A percentile compares a stretch with the other conserved stretches of the same genome.
Conservation (phyloP, 306 rosid species). For the Senna tora region DNA sequence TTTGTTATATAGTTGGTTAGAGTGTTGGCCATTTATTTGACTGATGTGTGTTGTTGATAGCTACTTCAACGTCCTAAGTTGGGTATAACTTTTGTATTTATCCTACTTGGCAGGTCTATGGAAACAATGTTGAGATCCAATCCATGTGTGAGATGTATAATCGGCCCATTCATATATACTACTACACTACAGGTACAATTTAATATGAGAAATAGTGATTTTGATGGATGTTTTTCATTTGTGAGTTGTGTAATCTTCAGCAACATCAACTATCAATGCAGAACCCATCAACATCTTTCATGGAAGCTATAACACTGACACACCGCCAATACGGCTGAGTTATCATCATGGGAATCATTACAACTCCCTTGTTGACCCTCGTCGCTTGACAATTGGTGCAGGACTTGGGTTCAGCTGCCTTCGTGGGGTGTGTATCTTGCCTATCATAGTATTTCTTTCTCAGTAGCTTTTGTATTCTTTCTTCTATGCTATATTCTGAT, state of each 20-base stretch:
- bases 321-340: constrained; percentile 90
- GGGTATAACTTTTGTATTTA: constrained; percentile 4
- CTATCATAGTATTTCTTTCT: constrained; percentile 20
- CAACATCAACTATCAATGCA: constrained; percentile 49
- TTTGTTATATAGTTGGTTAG: constrained; percentile 19
- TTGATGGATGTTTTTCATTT: constrained; percentile 17
- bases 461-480: neutral
- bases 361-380: constrained; percentile 96
- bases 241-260: constrained; percentile 22
- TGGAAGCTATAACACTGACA: constrained; percentile 79
- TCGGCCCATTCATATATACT: constrained; percentile 92
- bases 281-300: constrained; percentile 97
- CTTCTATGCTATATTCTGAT: neutral
- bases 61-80: constrained; percentile 24
- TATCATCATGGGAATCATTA: constrained; percentile 95
- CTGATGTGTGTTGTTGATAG: constrained; percentile 1
- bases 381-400: constrained; percentile 75
- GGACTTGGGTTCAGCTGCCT: constrained; percentile 94
- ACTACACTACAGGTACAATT: constrained; percentile 70
- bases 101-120: constrained; percentile 77
- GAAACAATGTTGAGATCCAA: constrained; percentile 96
- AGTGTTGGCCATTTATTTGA: neutral
- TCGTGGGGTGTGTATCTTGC: constrained; percentile 64
- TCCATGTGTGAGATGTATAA: constrained; percentile 93
- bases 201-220: constrained; percentile 5